Conservation (phyloP, 345 rosid species). For the Hibiscus mutabilis region DNA sequence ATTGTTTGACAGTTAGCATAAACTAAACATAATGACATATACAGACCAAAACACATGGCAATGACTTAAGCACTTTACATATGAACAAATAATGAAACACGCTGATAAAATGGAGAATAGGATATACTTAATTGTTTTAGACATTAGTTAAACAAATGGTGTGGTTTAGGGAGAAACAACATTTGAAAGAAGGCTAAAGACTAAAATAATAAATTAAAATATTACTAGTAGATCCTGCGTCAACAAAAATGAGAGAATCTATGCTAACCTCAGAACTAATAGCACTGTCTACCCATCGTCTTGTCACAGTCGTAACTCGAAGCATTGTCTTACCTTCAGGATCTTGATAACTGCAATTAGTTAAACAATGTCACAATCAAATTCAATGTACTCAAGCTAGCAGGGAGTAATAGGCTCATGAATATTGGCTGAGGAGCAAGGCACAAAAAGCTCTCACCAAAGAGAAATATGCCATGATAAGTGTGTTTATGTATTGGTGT, state of each 20-base stretch:
- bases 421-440: neutral
- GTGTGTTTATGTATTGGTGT: neutral
- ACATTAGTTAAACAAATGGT: conserved; percentile 4
- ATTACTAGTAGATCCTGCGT: neutral
- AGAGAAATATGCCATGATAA: neutral
- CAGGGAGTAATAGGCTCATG: neutral
- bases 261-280: conserved; percentile 78
- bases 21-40: neutral
- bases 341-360: conserved; percentile 16
- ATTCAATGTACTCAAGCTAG: neutral
- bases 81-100: conserved; percentile 46
- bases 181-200: neutral
- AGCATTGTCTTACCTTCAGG: conserved; percentile 58
- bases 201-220: conserved; percentile 27
- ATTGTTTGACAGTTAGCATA: neutral
- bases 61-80: neutral
- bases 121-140: neutral
- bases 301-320: conserved; percentile 76
- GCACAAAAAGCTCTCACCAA: neutral
- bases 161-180: neutral
- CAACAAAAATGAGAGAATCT: conserved; percentile 9
- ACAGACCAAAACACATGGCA: neutral
- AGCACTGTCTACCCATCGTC: conserved; percentile 87
- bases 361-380: conserved; percentile 16
- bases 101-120: neutral